Evolutionary conservation across 1,284 basidiomycete genomes (phyloP).

Genomic region (Athelia sp.): DNA sequence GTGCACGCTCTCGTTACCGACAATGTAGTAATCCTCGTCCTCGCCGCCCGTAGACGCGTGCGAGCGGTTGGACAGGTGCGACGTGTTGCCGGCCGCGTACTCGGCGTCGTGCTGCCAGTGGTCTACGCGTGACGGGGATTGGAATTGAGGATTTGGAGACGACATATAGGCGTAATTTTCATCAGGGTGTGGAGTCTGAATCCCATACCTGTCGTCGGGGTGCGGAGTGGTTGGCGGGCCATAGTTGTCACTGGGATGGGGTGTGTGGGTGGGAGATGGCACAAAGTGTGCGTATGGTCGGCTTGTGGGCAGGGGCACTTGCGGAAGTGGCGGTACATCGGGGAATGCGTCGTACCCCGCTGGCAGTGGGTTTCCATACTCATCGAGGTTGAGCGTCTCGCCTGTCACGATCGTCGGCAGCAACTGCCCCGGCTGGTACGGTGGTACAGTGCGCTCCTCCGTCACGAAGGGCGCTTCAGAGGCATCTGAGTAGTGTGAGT

Average conservation of each 20-base stretch:
- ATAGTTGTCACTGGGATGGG: too few relatives aligned
- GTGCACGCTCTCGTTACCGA: constrained; percentile 48
- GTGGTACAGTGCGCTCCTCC: neutral
- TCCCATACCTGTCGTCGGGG: too few relatives aligned
- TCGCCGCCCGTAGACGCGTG: too few relatives aligned
- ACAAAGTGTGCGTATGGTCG: constrained; percentile 19
- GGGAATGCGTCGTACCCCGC: constrained; percentile 22
- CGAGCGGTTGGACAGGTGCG: constrained; percentile 38
- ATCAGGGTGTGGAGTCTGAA: neutral
- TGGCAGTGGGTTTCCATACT: constrained; percentile 6
- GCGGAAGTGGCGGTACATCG: neutral
- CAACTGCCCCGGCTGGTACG: constrained; percentile 28
- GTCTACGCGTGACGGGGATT: constrained; percentile 27
- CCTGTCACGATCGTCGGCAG: constrained; percentile 28
- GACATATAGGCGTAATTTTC: neutral
- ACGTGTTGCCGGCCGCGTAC: constrained; percentile 56
- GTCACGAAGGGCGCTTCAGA: neutral
- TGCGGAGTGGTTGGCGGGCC: too few relatives aligned
- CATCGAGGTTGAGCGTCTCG: constrained; percentile 29
- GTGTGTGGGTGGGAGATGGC: too few relatives aligned
- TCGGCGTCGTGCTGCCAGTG: constrained; percentile 56
- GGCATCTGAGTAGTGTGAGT: too few relatives aligned
- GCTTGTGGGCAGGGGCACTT: constrained; percentile 2
- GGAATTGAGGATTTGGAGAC: neutral
- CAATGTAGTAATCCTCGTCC: constrained; percentile 61